Evolutionary conservation across 768 basidiomycete species (phyloP).

Genomic region (Infundibulicybe gibba): DNA sequence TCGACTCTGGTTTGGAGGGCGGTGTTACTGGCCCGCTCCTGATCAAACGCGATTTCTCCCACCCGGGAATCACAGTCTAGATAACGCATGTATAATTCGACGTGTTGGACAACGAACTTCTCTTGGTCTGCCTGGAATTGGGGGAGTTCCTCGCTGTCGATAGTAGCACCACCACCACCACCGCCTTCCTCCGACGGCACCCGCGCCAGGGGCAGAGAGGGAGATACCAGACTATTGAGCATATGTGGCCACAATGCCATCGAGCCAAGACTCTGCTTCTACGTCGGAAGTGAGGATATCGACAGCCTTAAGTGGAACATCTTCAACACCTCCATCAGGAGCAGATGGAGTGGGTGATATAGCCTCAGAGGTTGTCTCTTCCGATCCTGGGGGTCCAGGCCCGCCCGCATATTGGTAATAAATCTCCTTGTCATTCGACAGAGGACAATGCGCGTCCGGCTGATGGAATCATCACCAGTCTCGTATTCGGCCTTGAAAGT

Average conservation of each 20-base stretch:
- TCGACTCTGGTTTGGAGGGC: conserved; percentile 85
- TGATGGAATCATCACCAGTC: conserved; percentile 78
- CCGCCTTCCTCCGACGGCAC: conserved; percentile 60
- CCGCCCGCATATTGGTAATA: conserved; percentile 98
- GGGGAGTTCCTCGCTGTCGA: too few species aligned
- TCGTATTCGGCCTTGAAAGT: conserved; percentile 97
- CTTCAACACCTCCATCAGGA: conserved; percentile 61
- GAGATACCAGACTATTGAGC: conserved; percentile 88
- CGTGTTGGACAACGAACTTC: too few species aligned
- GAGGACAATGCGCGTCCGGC: conserved; percentile 73
- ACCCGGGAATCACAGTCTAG: too few species aligned
- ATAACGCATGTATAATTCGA: too few species aligned
- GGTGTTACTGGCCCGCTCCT: conserved; percentile 70
- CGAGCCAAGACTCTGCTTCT: conserved; percentile 94
- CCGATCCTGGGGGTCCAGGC: conserved; percentile 37
- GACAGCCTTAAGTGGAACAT: conserved; percentile 86
- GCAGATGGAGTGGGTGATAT: conserved; percentile 31
- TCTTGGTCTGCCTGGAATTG: too few species aligned
- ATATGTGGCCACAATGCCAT: conserved; percentile 78
- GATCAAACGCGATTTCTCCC: too few species aligned
- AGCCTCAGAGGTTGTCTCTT: conserved; percentile 29
- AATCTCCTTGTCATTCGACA: conserved; percentile 95
- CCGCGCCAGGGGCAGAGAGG: conserved; percentile 64
- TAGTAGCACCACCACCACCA: too few species aligned
- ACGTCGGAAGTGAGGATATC: conserved; percentile 86